Evolutionary conservation across 139 green algal species (phyloP), one percentile per base, ranked within the genome.

Genomic region (Chlorella vulgaris): DNA sequence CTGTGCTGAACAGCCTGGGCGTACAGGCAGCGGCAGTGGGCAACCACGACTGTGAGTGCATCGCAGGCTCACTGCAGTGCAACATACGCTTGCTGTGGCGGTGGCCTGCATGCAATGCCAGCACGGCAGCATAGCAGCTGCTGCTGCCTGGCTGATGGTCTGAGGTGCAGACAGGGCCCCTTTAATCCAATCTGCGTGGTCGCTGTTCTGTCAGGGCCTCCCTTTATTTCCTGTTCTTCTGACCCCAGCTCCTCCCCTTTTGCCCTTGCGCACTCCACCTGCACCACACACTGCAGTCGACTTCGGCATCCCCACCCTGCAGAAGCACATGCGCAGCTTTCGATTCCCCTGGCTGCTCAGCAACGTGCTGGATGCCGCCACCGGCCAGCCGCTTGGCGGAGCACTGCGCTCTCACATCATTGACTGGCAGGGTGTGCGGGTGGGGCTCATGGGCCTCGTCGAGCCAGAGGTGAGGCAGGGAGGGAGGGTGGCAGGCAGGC

Each of bases 341-440:
- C 85, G 86, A 38, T 96, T 96, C 78, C 91, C 91, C 3, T 96
- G 93, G 93, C 86, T 96, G 35, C 90, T 96, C 73, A 83, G 81
- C 24, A 96, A 96, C 83, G 88, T 96, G 38, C 78, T 93, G 51
- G 90, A 95, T 36, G 65, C 51, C 4, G 31, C 69, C 0, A 95
- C 91, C 71, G 82, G 84, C 82, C 58, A 77, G 81, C 26, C 86
- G 24, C 81, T 92, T 21, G 88, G 47, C 13, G 86, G 83, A 22
- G 78, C 75, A 13, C 31, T 81, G 0, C 58, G 77, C 39, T 81
- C 26, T 13, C 63, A 68, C 24, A 51, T 89, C 18, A 21, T 91
- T 26, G 74, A 84, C 21, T 87, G 74, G 75, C 61, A 79, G 62
- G 87, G 88, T 28, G 36, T 91, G 13, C 84, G 85, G 29, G 78